Evolutionary conservation across 148 eudicot species (phyloP).

Genomic region (Amaranthus palmeri): DNA sequence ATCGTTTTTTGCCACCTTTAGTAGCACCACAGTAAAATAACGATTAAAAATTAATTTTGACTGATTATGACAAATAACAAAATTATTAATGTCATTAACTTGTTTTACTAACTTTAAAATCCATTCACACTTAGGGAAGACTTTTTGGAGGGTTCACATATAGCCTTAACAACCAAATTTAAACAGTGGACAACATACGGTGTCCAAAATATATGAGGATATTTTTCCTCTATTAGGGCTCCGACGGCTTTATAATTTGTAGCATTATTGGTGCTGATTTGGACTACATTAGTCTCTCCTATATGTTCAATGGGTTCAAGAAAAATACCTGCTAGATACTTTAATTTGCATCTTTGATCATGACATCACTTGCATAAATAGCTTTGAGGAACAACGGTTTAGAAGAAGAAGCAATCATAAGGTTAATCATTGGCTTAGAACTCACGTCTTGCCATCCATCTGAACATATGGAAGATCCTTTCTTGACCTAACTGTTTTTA

Average conservation of each 20-base stretch:
- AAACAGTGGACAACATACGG: slow-evolving; percentile 1
- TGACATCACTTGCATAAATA: neutral
- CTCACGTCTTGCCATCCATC: slow-evolving; percentile 15
- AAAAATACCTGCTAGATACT: neutral
- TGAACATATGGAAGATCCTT: slow-evolving; percentile 7
- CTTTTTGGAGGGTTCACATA: neutral
- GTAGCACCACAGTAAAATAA: neutral
- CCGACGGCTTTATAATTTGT: slow-evolving; percentile 7
- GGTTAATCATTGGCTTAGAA: slow-evolving; percentile 7
- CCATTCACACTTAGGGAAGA: neutral
- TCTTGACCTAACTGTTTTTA: slow-evolving; percentile 13
- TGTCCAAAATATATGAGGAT: slow-evolving; percentile 3
- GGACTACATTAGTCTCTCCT: slow-evolving; percentile 2
- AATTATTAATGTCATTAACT: neutral
- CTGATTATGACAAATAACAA: neutral
- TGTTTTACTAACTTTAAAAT: neutral
- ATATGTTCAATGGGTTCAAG: neutral
- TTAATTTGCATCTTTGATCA: slow-evolving; percentile 10
- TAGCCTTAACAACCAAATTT: neutral
- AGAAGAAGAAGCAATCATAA: neutral
- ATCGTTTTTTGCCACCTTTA: neutral
- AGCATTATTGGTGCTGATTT: slow-evolving; percentile 4
- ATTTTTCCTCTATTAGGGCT: neutral
- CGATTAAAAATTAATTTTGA: neutral
- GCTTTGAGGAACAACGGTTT: slow-evolving; percentile 15